Percentiles rank a stretch among this genome's conserved stretches.
These are phyloP conservation scores for Penicillium sp. DNA, from an alignment of 2,329 filamentous ascomycete species.

Conservation along the genomic window DNA sequence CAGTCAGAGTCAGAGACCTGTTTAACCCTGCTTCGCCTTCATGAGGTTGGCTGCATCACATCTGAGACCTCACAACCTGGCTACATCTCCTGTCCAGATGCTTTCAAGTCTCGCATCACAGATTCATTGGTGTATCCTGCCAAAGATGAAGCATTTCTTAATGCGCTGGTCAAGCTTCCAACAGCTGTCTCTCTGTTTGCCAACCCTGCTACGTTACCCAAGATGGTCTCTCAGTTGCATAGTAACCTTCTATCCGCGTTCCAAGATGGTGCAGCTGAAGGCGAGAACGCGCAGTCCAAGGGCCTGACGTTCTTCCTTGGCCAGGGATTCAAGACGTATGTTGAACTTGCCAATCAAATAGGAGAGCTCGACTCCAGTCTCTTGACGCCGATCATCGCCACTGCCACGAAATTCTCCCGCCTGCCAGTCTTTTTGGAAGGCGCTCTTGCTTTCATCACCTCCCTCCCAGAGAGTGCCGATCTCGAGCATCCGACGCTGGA, in stretches of 20 bases:
- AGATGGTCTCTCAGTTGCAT: conserved; percentile 63
- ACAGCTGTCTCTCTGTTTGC: conserved; percentile 54
- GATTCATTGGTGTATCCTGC: conserved; percentile 59
- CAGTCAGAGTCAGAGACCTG: conserved; percentile 66
- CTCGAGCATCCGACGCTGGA: conserved; percentile 57
- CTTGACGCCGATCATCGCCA: conserved; percentile 63
- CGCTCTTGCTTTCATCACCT: conserved; percentile 51
- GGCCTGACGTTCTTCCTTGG: conserved; percentile 60
- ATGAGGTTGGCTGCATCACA: conserved; percentile 50
- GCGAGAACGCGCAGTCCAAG: conserved; percentile 47
- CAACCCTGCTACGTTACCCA: conserved; percentile 63
- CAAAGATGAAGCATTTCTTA: conserved; percentile 63
- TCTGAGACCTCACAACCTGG: conserved; percentile 41
- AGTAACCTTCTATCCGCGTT: conserved; percentile 64
- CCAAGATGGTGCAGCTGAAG: conserved; percentile 57
- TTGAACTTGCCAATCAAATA: conserved; percentile 61
- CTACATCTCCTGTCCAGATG: conserved; percentile 39
- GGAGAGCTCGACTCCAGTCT: conserved; percentile 57
- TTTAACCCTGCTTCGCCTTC: conserved; percentile 62
- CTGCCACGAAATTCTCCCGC: conserved; percentile 63
- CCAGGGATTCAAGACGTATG: conserved; percentile 69
- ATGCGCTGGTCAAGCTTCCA: conserved; percentile 62
- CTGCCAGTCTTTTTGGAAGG: conserved; percentile 64
- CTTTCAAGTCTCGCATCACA: conserved; percentile 69
- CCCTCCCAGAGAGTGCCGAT: conserved; percentile 25